Percentiles rank a stretch among this genome's conserved stretches.
These are phyloP conservation scores for Clonostachys solani DNA, from an alignment of 2,329 filamentous ascomycete species.

Conservation along the genomic window DNA sequence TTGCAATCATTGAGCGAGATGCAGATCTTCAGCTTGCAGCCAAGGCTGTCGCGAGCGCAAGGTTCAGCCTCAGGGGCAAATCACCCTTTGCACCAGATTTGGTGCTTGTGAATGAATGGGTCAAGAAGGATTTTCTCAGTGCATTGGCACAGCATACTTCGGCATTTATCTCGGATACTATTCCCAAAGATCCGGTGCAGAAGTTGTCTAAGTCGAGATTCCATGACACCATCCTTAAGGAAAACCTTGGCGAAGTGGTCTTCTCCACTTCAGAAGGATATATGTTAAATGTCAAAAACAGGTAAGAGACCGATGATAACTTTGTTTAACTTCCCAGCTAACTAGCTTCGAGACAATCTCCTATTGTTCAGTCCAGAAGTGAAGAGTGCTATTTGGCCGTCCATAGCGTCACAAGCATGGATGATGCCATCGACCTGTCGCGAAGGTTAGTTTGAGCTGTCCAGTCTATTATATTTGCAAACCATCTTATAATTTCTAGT, in stretches of 20 bases:
- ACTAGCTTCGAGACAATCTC: slow-evolving; percentile 9
- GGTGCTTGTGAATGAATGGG: slow-evolving; percentile 61
- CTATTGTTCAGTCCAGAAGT: slow-evolving; percentile 30
- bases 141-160: slow-evolving; percentile 24
- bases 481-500: slow-evolving; percentile 6
- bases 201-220: neutral
- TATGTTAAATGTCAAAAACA: slow-evolving; percentile 11
- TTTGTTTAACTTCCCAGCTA: neutral
- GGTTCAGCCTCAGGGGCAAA: slow-evolving; percentile 48
- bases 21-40: slow-evolving; percentile 51
- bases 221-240: too few relatives aligned
- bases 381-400: slow-evolving; percentile 35
- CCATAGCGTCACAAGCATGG: slow-evolving; percentile 41
- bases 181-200: neutral
- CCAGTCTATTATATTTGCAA: neutral
- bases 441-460: slow-evolving; percentile 17
- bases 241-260: slow-evolving; percentile 1
- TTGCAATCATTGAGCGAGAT: slow-evolving; percentile 58
- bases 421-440: slow-evolving; percentile 47
- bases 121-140: slow-evolving; percentile 46
- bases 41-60: slow-evolving; percentile 42
- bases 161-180: slow-evolving; percentile 1
- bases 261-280: slow-evolving; percentile 14
- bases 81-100: slow-evolving; percentile 60
- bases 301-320: neutral